Evolutionary conservation across 225 moss, liverwort and hornwort genomes (phyloP).

Genomic region (Polytrichum formosum): DNA sequence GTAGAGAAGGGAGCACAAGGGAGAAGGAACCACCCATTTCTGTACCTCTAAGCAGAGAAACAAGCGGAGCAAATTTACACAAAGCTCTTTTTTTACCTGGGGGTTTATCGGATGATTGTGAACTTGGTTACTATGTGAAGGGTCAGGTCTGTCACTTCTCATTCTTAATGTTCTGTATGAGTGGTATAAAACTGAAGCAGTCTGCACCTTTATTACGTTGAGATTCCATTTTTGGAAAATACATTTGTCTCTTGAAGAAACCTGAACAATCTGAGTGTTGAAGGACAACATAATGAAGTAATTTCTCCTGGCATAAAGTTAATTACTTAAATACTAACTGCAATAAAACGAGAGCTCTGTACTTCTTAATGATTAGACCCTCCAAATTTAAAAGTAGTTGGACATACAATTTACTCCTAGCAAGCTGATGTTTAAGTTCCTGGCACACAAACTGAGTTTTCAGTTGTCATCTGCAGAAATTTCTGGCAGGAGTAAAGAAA

Average conservation of each 20-base stretch:
- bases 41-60: constrained; percentile 53
- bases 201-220: not conserved
- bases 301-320: no score
- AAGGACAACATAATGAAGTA: no score
- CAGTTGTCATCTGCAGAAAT: constrained; percentile 40
- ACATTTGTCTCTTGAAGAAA: no score
- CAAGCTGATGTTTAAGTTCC: no score
- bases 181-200: not conserved
- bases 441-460: no score
- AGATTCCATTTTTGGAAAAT: no score
- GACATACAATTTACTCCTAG: no score
- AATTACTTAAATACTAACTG: no score
- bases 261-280: no score
- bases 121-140: constrained; percentile 94
- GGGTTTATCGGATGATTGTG: constrained; percentile 72
- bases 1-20: constrained; percentile 55
- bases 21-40: constrained; percentile 34
- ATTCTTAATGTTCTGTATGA: not conserved
- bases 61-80: constrained; percentile 80
- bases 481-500: constrained; percentile 66
- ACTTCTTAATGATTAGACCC: no score
- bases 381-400: no score
- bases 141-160: constrained; percentile 66
- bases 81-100: constrained; percentile 93
- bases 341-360: no score